Evolutionary conservation across 768 basidiomycete species (phyloP).

Genomic region (Mycena leptocephala): DNA sequence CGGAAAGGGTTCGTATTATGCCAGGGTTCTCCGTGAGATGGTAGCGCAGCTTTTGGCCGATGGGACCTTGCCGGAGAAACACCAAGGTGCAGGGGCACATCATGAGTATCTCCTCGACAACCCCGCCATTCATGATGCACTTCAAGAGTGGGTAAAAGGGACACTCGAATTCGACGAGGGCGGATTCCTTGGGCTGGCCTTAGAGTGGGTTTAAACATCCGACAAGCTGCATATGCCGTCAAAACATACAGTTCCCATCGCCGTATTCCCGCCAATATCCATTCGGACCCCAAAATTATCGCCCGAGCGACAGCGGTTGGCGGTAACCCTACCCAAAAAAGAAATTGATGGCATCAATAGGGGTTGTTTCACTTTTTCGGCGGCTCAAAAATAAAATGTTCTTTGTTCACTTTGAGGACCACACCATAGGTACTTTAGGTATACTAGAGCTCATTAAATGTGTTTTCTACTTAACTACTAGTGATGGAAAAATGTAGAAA

Average conservation of each 20-base stretch:
- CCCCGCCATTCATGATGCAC: neutral
- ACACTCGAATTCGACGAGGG: neutral
- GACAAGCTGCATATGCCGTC: constrained; percentile 12
- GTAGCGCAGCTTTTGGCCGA: neutral
- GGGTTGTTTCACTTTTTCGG: constrained; percentile 22
- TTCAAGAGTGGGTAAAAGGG: constrained; percentile 18
- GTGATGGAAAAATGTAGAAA: neutral
- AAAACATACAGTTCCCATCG: constrained; percentile 1
- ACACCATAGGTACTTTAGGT: neutral
- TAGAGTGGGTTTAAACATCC: constrained; percentile 3
- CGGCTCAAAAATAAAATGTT: neutral
- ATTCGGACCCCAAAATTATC: neutral
- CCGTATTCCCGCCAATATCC: neutral
- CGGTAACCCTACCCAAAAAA: neutral
- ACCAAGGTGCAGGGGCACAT: constrained; percentile 24
- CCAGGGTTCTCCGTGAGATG: neutral
- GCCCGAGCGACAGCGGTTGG: neutral
- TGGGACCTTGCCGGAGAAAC: constrained; percentile 21
- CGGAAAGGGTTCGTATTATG: constrained; percentile 20
- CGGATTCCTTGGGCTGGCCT: neutral
- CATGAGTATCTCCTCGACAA: constrained; percentile 11
- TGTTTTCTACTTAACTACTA: neutral
- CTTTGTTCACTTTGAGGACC: neutral
- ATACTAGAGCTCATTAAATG: neutral
- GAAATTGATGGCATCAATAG: neutral